Base-by-base conservation (phyloP, 1,284 basidiomycete species). In the Marasmius sp. region DNA sequence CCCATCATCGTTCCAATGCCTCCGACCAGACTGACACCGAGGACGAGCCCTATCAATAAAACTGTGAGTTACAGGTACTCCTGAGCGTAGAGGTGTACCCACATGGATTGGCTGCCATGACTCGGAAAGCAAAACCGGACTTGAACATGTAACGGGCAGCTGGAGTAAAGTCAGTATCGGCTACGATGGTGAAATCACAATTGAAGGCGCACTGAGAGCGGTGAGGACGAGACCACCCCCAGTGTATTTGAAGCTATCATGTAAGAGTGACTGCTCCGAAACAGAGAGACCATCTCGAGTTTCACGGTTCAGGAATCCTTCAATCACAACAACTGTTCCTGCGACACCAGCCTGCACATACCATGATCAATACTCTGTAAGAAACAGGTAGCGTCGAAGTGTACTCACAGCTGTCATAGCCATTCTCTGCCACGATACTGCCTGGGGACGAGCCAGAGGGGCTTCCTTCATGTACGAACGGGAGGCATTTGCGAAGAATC, bases 51-150 rank as follows among this genome's bases (percentile, higher is more conserved):
- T 89, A 58, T 12, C 64, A 47, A 57, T 34, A 53, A 37, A 50
- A n/a, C 39, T 57, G 43, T 62, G n/a, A 64, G 59, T 37, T 49
- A 10, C 12, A 33, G 5, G 54, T 20, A 61, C 20, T 18, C 36
- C 11, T 12, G 10, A 34, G 20, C 37, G 12, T 14, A 2, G 56
- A 18, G 33, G 7, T 41, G 53, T 14, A 77, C 84, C 63, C 64
- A 87, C 91, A 96, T 57, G 94, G 94, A 75, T 95, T 96, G 10
- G 89, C 85, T 4, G 88, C 77, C 94, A 96, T 95, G 58, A 97
- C 78, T 52, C 91, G 83, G 75, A 86, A 86, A 9, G 91, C 88
- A 60, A 87, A 72, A 0, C 94, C 94, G 53, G 85, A 88, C 64
- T 77, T 84, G 78, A 95, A 94, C 73, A 96, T 81, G 48, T 84